Base-by-base conservation (phyloP, 495 filamentous ascomycete species). In the Aspergillus bertholletiae region DNA sequence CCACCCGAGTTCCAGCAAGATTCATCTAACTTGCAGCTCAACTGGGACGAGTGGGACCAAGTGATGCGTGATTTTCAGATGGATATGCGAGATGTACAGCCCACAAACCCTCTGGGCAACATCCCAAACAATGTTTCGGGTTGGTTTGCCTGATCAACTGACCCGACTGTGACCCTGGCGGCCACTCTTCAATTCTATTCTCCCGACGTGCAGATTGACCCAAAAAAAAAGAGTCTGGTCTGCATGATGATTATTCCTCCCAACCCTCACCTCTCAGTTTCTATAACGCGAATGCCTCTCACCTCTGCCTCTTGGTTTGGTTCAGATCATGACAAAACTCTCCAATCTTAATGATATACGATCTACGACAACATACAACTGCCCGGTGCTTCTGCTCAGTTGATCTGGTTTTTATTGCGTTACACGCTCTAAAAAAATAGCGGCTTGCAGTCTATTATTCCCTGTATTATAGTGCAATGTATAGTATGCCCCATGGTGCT, bases 41-140 rank as follows among this genome's bases (percentile, higher is more conserved):
- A 62, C 41, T 74, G 76, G 74, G 71, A 74, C 24, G 72, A 77
- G 23, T 79, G 77, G 73, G 76, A 78, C 44, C 68, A 74, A 23
- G 77, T 80, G 26, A 74, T 80, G 71, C 73, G 73, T 5, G 76
- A 80, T 27, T 80, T 77, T 52, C 71, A 80, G 43, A 67, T 68
- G 58, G 73, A 77, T 32, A 45, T 77, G 40, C 67, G 71, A 17
- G 67, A 72, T 20, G 62, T 64, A 0, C 59, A 64, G 24, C 18
- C 54, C 3, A 47, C 15, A 4, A 56, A 56, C 1, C 49, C 58
- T 3, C 65, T 64, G 41, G 65, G 58, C 22, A 66, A 71, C 51
- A 55, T 71, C n/a, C 55, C 63, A 23, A 61, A 58, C 35, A 64
- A 64, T 55, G 56, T 71, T 26, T 62, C 66, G 7, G 66, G 66